Percentiles rank a stretch among this genome's conserved stretches.
These are phyloP conservation scores for Tolypocladium guangdongense DNA, from an alignment of 2,329 filamentous ascomycete genomes.

Conservation along the genomic window DNA sequence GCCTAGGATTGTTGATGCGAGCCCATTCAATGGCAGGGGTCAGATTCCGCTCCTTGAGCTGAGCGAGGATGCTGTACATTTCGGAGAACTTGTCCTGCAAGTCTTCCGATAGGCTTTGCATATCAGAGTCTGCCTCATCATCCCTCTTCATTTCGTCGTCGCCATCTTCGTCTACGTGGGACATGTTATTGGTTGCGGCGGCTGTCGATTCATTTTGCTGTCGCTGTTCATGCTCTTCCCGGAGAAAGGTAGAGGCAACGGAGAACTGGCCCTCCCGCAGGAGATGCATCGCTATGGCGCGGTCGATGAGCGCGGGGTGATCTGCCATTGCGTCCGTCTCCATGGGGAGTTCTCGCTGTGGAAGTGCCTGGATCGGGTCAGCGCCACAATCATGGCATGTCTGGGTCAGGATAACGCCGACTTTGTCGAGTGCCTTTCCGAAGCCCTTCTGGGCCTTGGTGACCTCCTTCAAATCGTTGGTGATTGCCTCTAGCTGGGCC, in stretches of 20 bases:
- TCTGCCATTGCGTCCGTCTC: conserved; percentile 72
- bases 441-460: conserved; percentile 76
- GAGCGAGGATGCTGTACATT: conserved; percentile 83
- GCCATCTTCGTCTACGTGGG: conserved; percentile 18
- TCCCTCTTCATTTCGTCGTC: conserved; percentile 20
- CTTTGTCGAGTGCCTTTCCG: conserved; percentile 75
- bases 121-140: conserved; percentile 14
- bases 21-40: conserved; percentile 84
- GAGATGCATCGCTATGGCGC: conserved; percentile 92
- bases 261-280: conserved; percentile 88
- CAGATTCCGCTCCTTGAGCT: conserved; percentile 66
- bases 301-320: conserved; percentile 70
- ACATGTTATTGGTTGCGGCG: conserved; percentile 6
- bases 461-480: conserved; percentile 70
- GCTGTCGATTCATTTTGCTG: conserved; percentile 7
- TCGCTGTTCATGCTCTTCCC: conserved; percentile 47
- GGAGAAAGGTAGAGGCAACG: conserved; percentile 75
- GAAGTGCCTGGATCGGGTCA: conserved; percentile 23
- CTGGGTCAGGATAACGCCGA: conserved; percentile 21
- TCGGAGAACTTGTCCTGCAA: conserved; percentile 73
- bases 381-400: not conserved
- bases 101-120: conserved; percentile 25
- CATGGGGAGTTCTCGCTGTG: conserved; percentile 54
- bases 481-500: conserved; percentile 67
- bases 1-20: conserved; percentile 51